Base-by-base conservation (phyloP, 306 rosid genomes). In the Astragalus glycyphyllos region DNA sequence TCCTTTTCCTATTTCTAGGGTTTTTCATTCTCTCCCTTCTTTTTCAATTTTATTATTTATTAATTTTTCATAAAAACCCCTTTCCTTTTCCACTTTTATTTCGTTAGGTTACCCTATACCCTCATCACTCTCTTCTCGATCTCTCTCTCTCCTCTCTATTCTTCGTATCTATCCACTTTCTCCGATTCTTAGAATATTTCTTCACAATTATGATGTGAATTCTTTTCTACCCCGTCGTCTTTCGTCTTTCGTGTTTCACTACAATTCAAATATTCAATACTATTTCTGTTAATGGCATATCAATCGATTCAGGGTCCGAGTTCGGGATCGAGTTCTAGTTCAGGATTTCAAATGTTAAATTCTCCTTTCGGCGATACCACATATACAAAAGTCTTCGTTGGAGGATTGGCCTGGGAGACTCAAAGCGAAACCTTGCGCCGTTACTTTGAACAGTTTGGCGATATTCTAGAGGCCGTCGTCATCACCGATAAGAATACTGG, bases 331-430 rank as follows among this genome's bases (percentile, higher is more conserved):
- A 89, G 91, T 81, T 86, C 98, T 1, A 87, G 96, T 80, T 90
- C 98, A 3, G 93, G 97, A 17, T 88, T 82, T 77, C 92, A 86
- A 58, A 58, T 85, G 67, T 11, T 79, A 64, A 90, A 82, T 68
- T 88, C 96, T 69, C 97, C 98, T 51, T 90, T 88, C 48, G 98
- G 98, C 5, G 98, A 93, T 77, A 93, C 98, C 3, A 93, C 98
- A 6, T 88, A 81, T 83, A 90, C 98, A 68, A 93, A 93, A 74
- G 97, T 93, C 59, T 93, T 93, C 61, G 98, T 93, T 38, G 98
- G 98, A 10, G 97, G 98, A 4, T 83, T 93, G 67, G 98, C 98
- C 5, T 92, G 98, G 98, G 98, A 92, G 80, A 92, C 98, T 0
- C 98, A 88, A 82, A 90, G 90, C 79, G 94, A 93, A 49, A 86